Conservation (phyloP, 345 rosid species). For the Eucalyptus leucophloia region DNA sequence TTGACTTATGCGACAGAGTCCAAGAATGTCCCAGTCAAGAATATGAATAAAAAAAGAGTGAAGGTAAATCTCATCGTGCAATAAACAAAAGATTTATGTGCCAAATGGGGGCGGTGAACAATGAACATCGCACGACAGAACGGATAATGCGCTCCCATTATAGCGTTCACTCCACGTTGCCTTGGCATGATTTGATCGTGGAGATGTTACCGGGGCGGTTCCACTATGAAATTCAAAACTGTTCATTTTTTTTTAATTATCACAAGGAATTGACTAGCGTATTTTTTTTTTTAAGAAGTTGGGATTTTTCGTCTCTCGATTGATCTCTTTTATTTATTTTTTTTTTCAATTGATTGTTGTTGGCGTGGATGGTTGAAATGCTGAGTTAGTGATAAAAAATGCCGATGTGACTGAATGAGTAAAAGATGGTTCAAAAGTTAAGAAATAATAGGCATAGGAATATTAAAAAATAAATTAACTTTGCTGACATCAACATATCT, state of each 20-base stretch:
- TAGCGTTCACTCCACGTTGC: too few relatives aligned
- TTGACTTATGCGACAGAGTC: too few relatives aligned
- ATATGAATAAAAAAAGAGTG: not conserved
- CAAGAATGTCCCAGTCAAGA: not conserved
- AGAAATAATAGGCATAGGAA: not conserved
- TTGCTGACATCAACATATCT: too few relatives aligned
- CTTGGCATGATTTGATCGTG: too few relatives aligned
- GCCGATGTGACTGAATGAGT: rapidly evolving
- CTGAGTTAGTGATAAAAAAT: rapidly evolving
- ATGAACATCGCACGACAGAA: not conserved
- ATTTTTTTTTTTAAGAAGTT: not conserved
- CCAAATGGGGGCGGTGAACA: not conserved
- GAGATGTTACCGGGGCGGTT: too few relatives aligned
- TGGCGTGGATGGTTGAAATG: not conserved
- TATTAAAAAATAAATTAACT: not conserved
- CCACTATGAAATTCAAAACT: too few relatives aligned
- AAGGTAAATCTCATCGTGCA: too few relatives aligned
- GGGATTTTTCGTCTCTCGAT: not conserved
- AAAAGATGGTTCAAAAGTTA: not conserved
- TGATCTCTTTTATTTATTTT: not conserved
- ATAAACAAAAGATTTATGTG: not conserved
- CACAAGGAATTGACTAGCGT: rapidly evolving
- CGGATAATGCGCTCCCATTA: not conserved
- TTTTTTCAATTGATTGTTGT: not conserved
- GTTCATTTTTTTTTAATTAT: too few relatives aligned